phyloP scores from a whole-genome alignment of 2,329 filamentous ascomycete genomes.

The Colletotrichum lupini region DNA sequence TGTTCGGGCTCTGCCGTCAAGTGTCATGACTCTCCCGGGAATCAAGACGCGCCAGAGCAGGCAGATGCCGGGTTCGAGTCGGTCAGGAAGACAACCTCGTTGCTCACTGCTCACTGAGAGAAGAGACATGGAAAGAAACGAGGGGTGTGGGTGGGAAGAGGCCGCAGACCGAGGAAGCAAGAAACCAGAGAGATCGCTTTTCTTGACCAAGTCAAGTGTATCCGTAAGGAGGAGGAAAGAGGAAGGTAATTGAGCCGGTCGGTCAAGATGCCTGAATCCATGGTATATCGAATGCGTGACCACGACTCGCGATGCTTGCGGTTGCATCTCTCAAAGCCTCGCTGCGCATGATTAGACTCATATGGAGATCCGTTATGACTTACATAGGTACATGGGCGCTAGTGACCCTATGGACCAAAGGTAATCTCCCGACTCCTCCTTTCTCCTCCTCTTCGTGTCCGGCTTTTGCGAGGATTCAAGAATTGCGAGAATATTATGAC shows the following conservation, averaged over 20 bases:
- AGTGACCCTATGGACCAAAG: slow-evolving; percentile 26
- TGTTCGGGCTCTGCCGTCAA: slow-evolving; percentile 30
- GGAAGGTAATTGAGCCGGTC: slow-evolving; percentile 26
- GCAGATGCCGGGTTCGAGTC: slow-evolving; percentile 12
- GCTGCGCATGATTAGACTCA: slow-evolving; percentile 33
- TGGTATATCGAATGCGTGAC: slow-evolving; percentile 17
- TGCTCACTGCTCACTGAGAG: neutral
- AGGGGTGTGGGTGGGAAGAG: slow-evolving; percentile 6
- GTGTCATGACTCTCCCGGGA: slow-evolving; percentile 24
- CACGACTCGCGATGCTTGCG: slow-evolving; percentile 34
- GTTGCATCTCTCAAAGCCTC: slow-evolving; percentile 30
- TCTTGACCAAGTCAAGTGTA: neutral
- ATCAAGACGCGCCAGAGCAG: slow-evolving; percentile 17
- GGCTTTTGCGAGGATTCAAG: slow-evolving; percentile 3
- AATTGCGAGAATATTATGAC: neutral
- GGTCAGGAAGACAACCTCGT: neutral
- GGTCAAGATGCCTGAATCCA: slow-evolving; percentile 12
- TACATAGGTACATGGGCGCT: slow-evolving; percentile 30
- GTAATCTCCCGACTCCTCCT: slow-evolving; percentile 33
- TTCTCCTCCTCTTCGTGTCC: slow-evolving; percentile 6
- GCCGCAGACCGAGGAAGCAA: neutral
- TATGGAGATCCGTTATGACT: slow-evolving; percentile 34
- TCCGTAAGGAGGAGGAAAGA: slow-evolving; percentile 22
- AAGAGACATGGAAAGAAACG: neutral
- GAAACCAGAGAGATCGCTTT: neutral